These are phyloP conservation scores for Talaromyces sp. DNA, from an alignment of 2,329 filamentous ascomycete genomes.

Conservation along the genomic window DNA sequence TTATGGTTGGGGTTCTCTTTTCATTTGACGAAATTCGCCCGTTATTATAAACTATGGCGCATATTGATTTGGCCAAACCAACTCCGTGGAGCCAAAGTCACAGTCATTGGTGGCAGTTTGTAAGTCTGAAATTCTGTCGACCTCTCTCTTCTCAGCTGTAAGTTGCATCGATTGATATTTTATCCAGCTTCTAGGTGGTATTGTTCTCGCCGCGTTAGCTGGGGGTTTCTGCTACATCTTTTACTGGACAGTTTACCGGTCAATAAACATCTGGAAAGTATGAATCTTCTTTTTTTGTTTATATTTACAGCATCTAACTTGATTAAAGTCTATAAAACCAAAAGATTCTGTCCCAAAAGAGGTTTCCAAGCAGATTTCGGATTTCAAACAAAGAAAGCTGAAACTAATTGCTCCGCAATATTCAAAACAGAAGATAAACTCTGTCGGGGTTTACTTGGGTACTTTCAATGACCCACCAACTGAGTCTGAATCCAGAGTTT, in stretches of 20 bases:
- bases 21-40: neutral
- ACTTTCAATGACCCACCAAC: constrained; percentile 28
- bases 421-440: constrained; percentile 21
- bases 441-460: constrained; percentile 41
- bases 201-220: constrained; percentile 25
- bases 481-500: constrained; percentile 24
- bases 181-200: constrained; percentile 28
- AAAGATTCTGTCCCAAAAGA: constrained; percentile 19
- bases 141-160: neutral
- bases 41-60: constrained; percentile 16
- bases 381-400: constrained; percentile 18
- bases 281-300: neutral
- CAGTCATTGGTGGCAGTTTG: constrained; percentile 39
- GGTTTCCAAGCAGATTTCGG: constrained; percentile 18
- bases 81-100: constrained; percentile 32
- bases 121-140: constrained; percentile 17
- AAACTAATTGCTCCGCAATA: constrained; percentile 14
- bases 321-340: constrained; percentile 18
- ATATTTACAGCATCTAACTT: neutral
- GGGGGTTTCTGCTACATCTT: constrained; percentile 24
- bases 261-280: constrained; percentile 25
- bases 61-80: constrained; percentile 23
- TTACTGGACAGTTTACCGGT: constrained; percentile 19
- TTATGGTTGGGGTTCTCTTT: neutral
- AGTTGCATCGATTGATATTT: constrained; percentile 8